Conservation (phyloP, 2,329 filamentous ascomycete species). For the Arthrobotrys entomopaga region DNA sequence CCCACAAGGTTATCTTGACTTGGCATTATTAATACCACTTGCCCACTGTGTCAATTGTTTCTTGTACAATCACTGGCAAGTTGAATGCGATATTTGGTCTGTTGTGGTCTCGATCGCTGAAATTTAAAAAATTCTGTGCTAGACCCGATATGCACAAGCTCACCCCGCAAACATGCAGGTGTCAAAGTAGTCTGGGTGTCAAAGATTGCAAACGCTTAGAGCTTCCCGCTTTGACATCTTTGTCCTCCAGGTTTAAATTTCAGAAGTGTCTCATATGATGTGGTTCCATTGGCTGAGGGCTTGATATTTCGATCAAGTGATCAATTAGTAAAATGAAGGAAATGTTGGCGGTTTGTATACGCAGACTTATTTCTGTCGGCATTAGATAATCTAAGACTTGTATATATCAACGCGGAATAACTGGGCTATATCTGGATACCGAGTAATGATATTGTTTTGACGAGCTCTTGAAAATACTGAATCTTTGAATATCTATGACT, state of each 20-base stretch:
- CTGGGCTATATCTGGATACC: neutral
- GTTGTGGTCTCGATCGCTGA: neutral
- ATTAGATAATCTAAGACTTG: neutral
- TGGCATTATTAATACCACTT: neutral
- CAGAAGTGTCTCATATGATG: too few relatives aligned
- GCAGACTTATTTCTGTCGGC: neutral
- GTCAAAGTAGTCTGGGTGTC: too few relatives aligned
- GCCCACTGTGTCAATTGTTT: neutral
- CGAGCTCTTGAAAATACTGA: neutral
- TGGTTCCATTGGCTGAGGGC: too few relatives aligned
- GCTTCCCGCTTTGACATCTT: neutral
- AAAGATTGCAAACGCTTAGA: slow-evolving; percentile 2
- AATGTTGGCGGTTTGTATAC: too few relatives aligned
- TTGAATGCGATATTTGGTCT: neutral
- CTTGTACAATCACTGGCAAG: neutral
- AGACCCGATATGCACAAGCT: neutral
- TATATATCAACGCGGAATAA: neutral
- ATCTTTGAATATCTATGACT: too few relatives aligned
- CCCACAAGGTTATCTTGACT: neutral
- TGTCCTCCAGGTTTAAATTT: too few relatives aligned
- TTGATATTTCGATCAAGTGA: too few relatives aligned
- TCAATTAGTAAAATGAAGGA: too few relatives aligned
- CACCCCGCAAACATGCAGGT: slow-evolving; percentile 2
- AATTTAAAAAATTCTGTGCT: neutral
- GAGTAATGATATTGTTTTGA: neutral